Evolutionary conservation across 148 eudicot genomes (phyloP).

Genomic region (Gaultheria prostrata): DNA sequence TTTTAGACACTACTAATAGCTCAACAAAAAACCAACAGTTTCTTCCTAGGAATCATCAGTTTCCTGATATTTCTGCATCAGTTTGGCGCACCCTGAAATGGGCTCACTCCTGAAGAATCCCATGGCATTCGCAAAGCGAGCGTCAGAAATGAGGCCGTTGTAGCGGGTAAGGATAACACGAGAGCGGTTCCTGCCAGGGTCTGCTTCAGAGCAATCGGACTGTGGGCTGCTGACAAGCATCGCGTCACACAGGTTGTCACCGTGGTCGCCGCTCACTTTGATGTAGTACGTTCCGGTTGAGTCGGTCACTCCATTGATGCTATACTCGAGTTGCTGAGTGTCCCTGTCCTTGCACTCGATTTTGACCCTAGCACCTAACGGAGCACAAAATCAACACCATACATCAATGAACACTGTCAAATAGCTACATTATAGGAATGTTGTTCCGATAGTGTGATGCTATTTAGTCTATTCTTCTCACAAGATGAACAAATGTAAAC

Average conservation of each 20-base stretch:
- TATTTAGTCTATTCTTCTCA: neutral
- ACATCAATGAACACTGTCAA: neutral
- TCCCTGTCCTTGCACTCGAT: slow-evolving; percentile 48
- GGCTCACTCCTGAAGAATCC: slow-evolving; percentile 51
- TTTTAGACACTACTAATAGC: neutral
- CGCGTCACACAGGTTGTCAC: slow-evolving; percentile 52
- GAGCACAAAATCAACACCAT: neutral
- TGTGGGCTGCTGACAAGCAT: slow-evolving; percentile 47
- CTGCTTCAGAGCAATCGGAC: slow-evolving; percentile 36
- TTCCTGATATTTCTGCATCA: slow-evolving; percentile 50
- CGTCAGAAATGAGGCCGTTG: slow-evolving; percentile 52
- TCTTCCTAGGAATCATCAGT: slow-evolving; percentile 32
- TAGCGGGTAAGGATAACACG: slow-evolving; percentile 56
- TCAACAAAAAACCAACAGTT: neutral
- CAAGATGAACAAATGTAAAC: neutral
- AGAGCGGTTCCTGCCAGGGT: slow-evolving; percentile 47
- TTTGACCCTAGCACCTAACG: slow-evolving; percentile 55
- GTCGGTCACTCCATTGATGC: slow-evolving; percentile 27
- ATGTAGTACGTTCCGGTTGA: slow-evolving; percentile 43
- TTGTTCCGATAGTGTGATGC: neutral
- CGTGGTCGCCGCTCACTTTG: slow-evolving; percentile 42
- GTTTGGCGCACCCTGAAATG: slow-evolving; percentile 46
- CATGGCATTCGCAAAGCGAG: slow-evolving; percentile 57
- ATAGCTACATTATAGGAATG: neutral
- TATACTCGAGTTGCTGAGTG: slow-evolving; percentile 22